Conservation (phyloP, 2,329 filamentous ascomycete genomes). For the Aspergillus sp. region DNA sequence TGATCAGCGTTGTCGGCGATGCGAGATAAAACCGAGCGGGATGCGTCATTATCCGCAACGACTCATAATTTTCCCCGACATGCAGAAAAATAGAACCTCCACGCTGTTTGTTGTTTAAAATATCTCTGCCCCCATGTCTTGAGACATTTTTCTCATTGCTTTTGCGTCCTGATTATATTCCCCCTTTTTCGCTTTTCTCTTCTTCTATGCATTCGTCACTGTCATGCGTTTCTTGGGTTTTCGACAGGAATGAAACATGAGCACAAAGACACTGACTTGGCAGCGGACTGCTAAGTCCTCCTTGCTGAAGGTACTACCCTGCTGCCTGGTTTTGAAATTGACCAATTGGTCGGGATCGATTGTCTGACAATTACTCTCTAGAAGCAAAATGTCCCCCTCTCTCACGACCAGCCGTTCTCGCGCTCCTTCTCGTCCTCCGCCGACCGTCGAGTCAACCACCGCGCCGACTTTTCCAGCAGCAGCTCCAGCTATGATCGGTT, state of each 20-base stretch:
- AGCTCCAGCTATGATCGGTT: constrained; percentile 25
- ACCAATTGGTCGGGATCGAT: background rate
- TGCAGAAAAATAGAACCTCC: no score
- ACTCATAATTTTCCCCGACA: constrained; percentile 5
- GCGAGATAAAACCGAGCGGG: no score
- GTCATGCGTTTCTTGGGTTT: constrained; percentile 3
- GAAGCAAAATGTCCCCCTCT: constrained; percentile 17
- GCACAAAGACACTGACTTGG: constrained; percentile 26
- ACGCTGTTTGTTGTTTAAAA: no score
- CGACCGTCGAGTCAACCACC: constrained; percentile 18
- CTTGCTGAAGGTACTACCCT: constrained; percentile 21
- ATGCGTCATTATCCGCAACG: constrained; percentile 15
- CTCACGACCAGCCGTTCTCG: constrained; percentile 3
- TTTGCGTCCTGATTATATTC: constrained; percentile 1
- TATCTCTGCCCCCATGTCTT: constrained; percentile 6
- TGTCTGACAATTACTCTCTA: constrained; percentile 7
- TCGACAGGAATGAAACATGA: constrained; percentile 27
- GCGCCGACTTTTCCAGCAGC: constrained; percentile 27
- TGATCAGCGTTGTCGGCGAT: background rate
- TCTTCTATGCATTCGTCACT: constrained; percentile 11
- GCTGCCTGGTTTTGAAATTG: no score
- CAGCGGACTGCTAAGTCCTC: constrained; percentile 25
- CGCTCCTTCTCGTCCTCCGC: constrained; percentile 12
- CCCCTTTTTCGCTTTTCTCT: constrained; percentile 1
- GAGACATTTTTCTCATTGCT: constrained; percentile 1